phyloP scores from a whole-genome alignment of 495 filamentous ascomycete species.

The Trichoderma erinaceum region DNA sequence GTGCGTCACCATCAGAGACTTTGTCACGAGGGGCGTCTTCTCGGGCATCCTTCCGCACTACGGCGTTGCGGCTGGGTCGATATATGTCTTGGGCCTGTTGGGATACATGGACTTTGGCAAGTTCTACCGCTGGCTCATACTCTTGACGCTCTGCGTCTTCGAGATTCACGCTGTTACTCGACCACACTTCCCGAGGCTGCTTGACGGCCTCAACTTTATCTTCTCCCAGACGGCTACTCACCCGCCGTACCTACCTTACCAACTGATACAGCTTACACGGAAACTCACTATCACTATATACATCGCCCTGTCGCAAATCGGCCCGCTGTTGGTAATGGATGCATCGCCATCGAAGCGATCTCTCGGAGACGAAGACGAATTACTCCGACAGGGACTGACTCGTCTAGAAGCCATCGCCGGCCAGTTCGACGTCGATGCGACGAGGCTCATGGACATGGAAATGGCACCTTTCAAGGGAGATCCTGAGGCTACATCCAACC shows the following conservation, averaged over 20 bases:
- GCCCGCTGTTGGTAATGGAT: slow-evolving; percentile 48
- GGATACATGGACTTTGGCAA: slow-evolving; percentile 80
- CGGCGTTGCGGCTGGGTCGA: slow-evolving; percentile 48
- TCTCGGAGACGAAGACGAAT: slow-evolving; percentile 31
- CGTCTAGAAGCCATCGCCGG: slow-evolving; percentile 49
- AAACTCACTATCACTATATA: slow-evolving; percentile 73
- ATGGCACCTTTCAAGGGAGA: slow-evolving; percentile 78
- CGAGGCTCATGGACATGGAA: slow-evolving; percentile 65
- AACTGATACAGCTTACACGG: slow-evolving; percentile 70
- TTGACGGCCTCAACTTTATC: slow-evolving; percentile 58
- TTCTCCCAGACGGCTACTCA: slow-evolving; percentile 44
- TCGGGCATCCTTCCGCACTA: slow-evolving; percentile 58
- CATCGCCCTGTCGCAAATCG: slow-evolving; percentile 84
- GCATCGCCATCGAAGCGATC: slow-evolving; percentile 20
- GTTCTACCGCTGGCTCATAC: slow-evolving; percentile 84
- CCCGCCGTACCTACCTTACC: slow-evolving; percentile 77
- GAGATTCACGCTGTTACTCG: slow-evolving; percentile 71
- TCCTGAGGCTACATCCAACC: slow-evolving; percentile 47
- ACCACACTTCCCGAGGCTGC: slow-evolving; percentile 48
- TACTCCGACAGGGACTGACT: slow-evolving; percentile 45
- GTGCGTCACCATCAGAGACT: slow-evolving; percentile 68
- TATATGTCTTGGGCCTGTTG: slow-evolving; percentile 64
- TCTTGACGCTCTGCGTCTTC: slow-evolving; percentile 61
- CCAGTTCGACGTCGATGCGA: slow-evolving; percentile 58
- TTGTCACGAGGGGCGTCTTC: slow-evolving; percentile 57